phyloP scores from a whole-genome alignment of 306 rosid genomes.

The Prunus mume region DNA sequence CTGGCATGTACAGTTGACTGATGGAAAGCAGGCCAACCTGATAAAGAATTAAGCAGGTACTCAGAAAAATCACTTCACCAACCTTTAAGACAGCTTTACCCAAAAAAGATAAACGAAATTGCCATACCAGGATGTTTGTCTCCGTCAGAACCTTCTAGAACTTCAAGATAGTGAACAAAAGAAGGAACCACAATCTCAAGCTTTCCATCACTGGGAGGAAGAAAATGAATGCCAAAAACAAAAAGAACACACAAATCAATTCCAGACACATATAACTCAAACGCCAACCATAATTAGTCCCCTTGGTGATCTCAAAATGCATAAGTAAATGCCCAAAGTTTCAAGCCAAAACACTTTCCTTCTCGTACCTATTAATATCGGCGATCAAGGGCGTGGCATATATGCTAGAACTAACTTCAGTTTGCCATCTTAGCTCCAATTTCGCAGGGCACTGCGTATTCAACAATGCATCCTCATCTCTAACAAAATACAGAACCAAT shows the following conservation, averaged over 20 bases:
- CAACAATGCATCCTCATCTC: constrained; percentile 89
- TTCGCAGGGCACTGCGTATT: constrained; percentile 84
- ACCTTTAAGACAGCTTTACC: constrained; percentile 11
- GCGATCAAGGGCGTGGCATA: constrained; percentile 93
- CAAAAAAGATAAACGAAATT: not conserved
- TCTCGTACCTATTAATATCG: constrained; percentile 80
- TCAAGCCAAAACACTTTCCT: not conserved
- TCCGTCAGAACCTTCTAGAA: constrained; percentile 95
- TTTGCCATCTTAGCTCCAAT: constrained; percentile 97
- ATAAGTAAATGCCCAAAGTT: not conserved
- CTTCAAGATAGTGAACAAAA: constrained; percentile 96
- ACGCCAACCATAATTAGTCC: not conserved
- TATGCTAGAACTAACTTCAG: constrained; percentile 96
- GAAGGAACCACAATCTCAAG: constrained; percentile 95
- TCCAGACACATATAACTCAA: constrained; percentile 3
- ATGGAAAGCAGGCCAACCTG: constrained; percentile 99
- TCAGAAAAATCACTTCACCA: constrained; percentile 1
- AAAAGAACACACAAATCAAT: not conserved
- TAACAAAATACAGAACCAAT: constrained; percentile 20
- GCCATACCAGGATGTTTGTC: constrained; percentile 88
- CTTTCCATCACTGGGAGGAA: constrained; percentile 81
- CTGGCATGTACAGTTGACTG: constrained; percentile 97
- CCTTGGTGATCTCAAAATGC: not conserved
- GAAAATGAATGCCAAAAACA: constrained; percentile 12
- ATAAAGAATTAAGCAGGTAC: constrained; percentile 34